A percentile compares a stretch with the other conserved stretches of the same genome.
Conservation (phyloP, 108 stramenopile species). For the Pseudonitzschia multistriata region DNA sequence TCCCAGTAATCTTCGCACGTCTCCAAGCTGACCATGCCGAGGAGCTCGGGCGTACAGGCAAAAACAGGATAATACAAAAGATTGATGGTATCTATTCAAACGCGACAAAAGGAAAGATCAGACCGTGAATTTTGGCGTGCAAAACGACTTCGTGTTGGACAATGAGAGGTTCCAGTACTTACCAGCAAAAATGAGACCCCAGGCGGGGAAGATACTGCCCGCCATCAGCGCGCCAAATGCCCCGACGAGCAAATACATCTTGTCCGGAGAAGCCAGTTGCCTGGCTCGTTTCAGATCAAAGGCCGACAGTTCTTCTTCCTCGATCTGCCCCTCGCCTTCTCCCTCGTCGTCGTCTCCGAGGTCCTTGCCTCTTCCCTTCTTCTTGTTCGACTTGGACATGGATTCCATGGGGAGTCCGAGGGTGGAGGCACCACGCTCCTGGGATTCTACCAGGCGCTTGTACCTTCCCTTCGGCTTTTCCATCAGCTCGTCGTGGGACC, state of each 20-base stretch:
- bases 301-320: background rate
- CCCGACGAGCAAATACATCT: background rate
- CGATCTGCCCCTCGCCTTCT: background rate
- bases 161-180: background rate
- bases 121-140: too few species aligned
- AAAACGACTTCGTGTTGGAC: too few species aligned
- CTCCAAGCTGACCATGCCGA: background rate
- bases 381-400: background rate
- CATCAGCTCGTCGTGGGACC: constrained; percentile 19
- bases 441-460: constrained; percentile 56
- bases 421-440: constrained; percentile 14
- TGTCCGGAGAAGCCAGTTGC: constrained; percentile 6
- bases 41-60: constrained; percentile 36
- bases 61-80: constrained; percentile 54
- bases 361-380: background rate
- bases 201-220: constrained; percentile 69
- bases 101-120: constrained; percentile 11
- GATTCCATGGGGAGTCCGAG: background rate
- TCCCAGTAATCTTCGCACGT: constrained; percentile 59
- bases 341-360: background rate
- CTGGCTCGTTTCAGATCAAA: constrained; percentile 13
- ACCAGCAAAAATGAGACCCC: constrained; percentile 61
- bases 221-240: constrained; percentile 64
- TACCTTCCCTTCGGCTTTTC: constrained; percentile 48
- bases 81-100: constrained; percentile 52